These are phyloP conservation scores for Fagopyrum homotropicum DNA, from an alignment of 148 eudicot genomes.

Conservation along the genomic window DNA sequence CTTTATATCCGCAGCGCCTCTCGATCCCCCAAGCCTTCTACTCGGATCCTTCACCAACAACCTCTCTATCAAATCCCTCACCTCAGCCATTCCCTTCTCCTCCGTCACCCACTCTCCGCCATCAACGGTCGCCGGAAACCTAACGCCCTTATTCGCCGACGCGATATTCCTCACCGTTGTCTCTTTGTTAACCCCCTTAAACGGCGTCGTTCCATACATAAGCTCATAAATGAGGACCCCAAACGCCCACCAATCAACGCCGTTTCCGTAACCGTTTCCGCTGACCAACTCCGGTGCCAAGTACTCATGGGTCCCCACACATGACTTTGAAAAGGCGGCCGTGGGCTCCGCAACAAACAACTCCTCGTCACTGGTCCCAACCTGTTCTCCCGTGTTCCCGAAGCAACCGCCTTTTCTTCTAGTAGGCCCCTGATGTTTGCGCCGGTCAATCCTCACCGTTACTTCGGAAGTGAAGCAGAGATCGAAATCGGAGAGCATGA, in stretches of 20 bases:
- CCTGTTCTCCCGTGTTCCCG: constrained; percentile 9
- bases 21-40: constrained; percentile 44
- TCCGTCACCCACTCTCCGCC: constrained; percentile 20
- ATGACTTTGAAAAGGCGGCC: constrained; percentile 52
- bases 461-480: constrained; percentile 50
- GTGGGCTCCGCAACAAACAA: constrained; percentile 74
- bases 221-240: constrained; percentile 65
- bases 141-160: constrained; percentile 25
- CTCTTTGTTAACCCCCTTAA: constrained; percentile 61
- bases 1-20: constrained; percentile 76
- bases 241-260: constrained; percentile 91
- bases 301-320: constrained; percentile 87
- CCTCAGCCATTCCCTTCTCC: constrained; percentile 24
- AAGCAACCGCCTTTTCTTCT: background rate
- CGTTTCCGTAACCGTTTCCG: constrained; percentile 75
- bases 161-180: constrained; percentile 62
- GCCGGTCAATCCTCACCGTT: constrained; percentile 28
- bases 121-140: constrained; percentile 6
- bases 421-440: background rate
- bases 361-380: constrained; percentile 9
- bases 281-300: constrained; percentile 64
- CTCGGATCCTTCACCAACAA: constrained; percentile 57
- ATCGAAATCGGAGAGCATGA: constrained; percentile 77
- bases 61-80: constrained; percentile 46
- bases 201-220: constrained; percentile 61